These are phyloP conservation scores for Suaeda aralocaspica DNA, from an alignment of 148 eudicot species.

Conservation along the genomic window DNA sequence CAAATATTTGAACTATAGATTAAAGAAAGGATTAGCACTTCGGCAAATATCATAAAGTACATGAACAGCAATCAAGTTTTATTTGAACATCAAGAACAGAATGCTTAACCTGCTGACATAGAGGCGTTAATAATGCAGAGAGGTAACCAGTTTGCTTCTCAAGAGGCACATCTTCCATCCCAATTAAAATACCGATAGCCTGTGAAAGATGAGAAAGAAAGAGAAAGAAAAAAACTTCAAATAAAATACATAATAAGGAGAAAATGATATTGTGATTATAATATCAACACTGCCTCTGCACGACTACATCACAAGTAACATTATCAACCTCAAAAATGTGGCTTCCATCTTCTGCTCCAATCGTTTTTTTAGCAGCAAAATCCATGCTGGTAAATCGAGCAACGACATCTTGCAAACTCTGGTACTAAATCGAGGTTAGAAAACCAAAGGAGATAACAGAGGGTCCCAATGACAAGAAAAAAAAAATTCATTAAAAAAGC, in stretches of 20 bases:
- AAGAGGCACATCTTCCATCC: conserved; percentile 86
- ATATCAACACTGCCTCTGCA: conserved; percentile 2
- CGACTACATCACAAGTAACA: background rate
- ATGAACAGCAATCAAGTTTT: background rate
- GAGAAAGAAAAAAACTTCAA: conserved; percentile 3
- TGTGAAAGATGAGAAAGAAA: conserved; percentile 18
- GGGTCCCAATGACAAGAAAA: background rate
- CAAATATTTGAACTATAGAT: background rate
- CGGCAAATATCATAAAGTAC: background rate
- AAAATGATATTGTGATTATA: background rate
- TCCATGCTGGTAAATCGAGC: conserved; percentile 68
- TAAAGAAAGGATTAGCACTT: background rate
- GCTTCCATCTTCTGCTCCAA: conserved; percentile 88
- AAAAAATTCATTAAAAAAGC: conserved; percentile 4
- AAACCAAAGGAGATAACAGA: background rate
- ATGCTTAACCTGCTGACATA: conserved; percentile 76
- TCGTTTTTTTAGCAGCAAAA: conserved; percentile 43
- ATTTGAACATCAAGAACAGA: background rate
- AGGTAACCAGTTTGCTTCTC: conserved; percentile 82
- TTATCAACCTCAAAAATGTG: conserved; percentile 82
- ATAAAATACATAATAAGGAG: background rate
- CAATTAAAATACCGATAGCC: conserved; percentile 96
- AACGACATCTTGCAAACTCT: conserved; percentile 89
- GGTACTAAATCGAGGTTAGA: conserved; percentile 24
- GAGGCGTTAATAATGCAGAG: conserved; percentile 82